A percentile compares a stretch with the other conserved stretches of the same genome.
Evolutionary conservation across 805 yeast species (phyloP).

Genomic region (Komagataella populi): DNA sequence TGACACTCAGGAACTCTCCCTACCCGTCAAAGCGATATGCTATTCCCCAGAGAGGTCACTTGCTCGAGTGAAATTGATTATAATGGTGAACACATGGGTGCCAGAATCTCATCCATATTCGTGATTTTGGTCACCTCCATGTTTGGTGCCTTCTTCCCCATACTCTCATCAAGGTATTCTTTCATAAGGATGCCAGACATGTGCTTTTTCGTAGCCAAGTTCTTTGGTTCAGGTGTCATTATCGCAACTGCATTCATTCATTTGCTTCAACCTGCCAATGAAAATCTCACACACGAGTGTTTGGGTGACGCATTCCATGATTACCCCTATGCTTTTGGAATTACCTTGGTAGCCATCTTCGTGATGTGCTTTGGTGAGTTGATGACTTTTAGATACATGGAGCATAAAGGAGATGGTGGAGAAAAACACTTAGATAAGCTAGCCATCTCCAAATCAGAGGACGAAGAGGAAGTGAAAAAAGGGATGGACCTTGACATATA

Average conservation of each 20-base stretch:
- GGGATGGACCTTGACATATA: slow-evolving; percentile 4
- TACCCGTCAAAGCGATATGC: slow-evolving; percentile 9
- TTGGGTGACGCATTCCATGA: slow-evolving; percentile 37
- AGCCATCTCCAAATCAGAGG: slow-evolving; percentile 16
- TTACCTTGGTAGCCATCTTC: slow-evolving; percentile 25
- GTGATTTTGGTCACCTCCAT: slow-evolving; percentile 45
- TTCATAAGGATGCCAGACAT: slow-evolving; percentile 32
- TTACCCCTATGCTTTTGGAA: slow-evolving; percentile 31
- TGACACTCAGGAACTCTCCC: too few relatives aligned
- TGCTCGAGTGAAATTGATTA: slow-evolving; percentile 10
- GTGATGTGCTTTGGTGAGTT: slow-evolving; percentile 25
- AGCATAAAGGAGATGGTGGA: slow-evolving; percentile 10
- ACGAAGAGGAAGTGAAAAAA: slow-evolving; percentile 7
- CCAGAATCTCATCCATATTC: slow-evolving; percentile 48
- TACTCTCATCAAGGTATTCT: slow-evolving; percentile 36
- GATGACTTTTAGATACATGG: slow-evolving; percentile 23
- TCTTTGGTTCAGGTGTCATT: slow-evolving; percentile 69
- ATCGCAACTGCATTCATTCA: slow-evolving; percentile 68
- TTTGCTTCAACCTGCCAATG: slow-evolving; percentile 44
- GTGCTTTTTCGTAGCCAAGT: slow-evolving; percentile 28
- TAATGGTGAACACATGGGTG: slow-evolving; percentile 16
- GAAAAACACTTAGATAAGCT: slow-evolving; percentile 7
- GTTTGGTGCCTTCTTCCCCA: slow-evolving; percentile 41
- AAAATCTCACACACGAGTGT: slow-evolving; percentile 35
- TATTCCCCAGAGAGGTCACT: slow-evolving; percentile 8